Percentiles rank a stretch among this genome's conserved stretches.
phyloP scores from a whole-genome alignment of 2,329 filamentous ascomycete species.

The Ophiostoma fasciatum region DNA sequence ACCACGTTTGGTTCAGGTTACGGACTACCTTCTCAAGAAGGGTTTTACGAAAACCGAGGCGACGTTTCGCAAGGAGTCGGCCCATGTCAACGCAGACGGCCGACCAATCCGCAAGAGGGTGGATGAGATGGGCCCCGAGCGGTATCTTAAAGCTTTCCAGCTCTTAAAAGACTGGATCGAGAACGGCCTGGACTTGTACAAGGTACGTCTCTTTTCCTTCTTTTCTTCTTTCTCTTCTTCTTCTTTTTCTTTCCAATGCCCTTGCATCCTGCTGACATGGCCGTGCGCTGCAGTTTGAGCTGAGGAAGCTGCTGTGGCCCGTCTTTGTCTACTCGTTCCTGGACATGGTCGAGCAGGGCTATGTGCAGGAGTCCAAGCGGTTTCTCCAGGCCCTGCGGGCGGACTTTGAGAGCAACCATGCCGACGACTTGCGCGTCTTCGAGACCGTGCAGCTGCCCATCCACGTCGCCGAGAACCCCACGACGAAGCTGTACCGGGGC shows the following conservation, averaged over 20 bases:
- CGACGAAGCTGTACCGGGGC: slow-evolving; percentile 66
- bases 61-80: slow-evolving; percentile 80
- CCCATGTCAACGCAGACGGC: slow-evolving; percentile 67
- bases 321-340: slow-evolving; percentile 89
- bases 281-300: too few species aligned
- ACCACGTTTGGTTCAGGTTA: slow-evolving; percentile 35
- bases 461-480: slow-evolving; percentile 61
- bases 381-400: slow-evolving; percentile 56
- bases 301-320: slow-evolving; percentile 80
- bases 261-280: too few species aligned
- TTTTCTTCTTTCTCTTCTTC: background rate
- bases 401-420: slow-evolving; percentile 62
- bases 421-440: slow-evolving; percentile 66
- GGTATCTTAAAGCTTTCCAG: slow-evolving; percentile 62
- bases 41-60: slow-evolving; percentile 89
- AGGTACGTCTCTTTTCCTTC: slow-evolving; percentile 34
- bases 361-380: slow-evolving; percentile 53
- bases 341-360: slow-evolving; percentile 59
- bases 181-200: slow-evolving; percentile 86
- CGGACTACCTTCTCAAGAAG: slow-evolving; percentile 91
- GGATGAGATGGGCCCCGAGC: slow-evolving; percentile 58
- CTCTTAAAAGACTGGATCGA: slow-evolving; percentile 74
- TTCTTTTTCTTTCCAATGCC: too few species aligned
- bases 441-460: slow-evolving; percentile 58
- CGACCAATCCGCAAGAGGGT: slow-evolving; percentile 51